A percentile compares a stretch with the other conserved stretches of the same genome.
Conservation (phyloP, 768 basidiomycete species). For the Russula griseocarnosa region DNA sequence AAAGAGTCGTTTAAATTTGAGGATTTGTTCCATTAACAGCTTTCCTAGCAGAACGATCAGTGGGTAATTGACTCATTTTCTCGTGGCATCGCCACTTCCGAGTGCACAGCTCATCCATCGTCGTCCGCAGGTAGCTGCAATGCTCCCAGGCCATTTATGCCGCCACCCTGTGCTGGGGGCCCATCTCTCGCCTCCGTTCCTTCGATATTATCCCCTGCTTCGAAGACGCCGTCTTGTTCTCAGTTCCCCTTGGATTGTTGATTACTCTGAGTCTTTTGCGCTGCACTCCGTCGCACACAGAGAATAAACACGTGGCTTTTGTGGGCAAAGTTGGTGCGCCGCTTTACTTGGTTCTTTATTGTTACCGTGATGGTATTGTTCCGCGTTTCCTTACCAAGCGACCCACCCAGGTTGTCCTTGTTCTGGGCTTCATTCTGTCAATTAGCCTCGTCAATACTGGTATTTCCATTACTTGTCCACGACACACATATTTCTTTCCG, state of each 20-base stretch:
- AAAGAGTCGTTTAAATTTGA: no score
- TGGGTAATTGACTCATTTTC: no score
- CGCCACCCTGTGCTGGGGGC: constrained; percentile 56
- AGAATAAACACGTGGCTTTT: constrained; percentile 50
- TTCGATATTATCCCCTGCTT: constrained; percentile 83
- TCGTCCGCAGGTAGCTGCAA: not conserved
- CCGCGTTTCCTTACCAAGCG: constrained; percentile 4
- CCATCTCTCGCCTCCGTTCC: constrained; percentile 52
- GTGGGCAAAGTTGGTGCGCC: constrained; percentile 60
- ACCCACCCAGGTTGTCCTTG: constrained; percentile 44
- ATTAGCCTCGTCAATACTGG: constrained; percentile 45
- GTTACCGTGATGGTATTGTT: not conserved
- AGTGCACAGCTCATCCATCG: no score
- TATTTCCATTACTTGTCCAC: constrained; percentile 38
- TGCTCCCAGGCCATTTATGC: constrained; percentile 36
- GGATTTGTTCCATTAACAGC: no score
- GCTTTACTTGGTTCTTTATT: not conserved
- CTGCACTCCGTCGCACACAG: constrained; percentile 38
- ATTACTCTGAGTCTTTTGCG: constrained; percentile 43
- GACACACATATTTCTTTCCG: constrained; percentile 44
- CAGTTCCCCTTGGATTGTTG: constrained; percentile 47
- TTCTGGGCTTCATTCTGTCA: constrained; percentile 44
- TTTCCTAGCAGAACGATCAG: no score
- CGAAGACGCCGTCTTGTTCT: constrained; percentile 66
- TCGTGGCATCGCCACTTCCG: no score